These are phyloP conservation scores for Plantago coronopus DNA, from an alignment of 305 asterid genomes.

Conservation along the genomic window DNA sequence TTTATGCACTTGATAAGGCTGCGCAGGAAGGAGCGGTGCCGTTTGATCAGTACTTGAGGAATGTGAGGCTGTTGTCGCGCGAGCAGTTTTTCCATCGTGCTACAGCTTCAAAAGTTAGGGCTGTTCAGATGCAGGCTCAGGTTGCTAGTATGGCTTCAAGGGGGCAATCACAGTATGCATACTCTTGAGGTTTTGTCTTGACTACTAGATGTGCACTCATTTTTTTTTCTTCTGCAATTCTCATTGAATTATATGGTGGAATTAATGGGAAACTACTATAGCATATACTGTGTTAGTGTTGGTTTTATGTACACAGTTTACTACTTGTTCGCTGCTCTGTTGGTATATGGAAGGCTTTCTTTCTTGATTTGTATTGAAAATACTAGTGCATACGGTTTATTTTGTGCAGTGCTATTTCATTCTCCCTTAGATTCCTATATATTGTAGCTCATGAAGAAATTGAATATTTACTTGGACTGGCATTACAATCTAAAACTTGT, in stretches of 20 bases:
- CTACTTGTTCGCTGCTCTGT: slow-evolving; percentile 13
- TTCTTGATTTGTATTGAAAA: slow-evolving; percentile 19
- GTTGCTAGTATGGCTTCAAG: slow-evolving; percentile 86
- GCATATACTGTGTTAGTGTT: slow-evolving; percentile 14
- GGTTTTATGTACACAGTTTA: slow-evolving; percentile 20
- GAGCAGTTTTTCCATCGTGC: slow-evolving; percentile 91
- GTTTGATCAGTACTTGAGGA: slow-evolving; percentile 82
- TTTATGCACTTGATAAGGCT: slow-evolving; percentile 87
- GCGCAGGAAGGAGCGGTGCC: slow-evolving; percentile 83
- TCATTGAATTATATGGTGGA: slow-evolving; percentile 25
- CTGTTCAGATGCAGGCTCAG: slow-evolving; percentile 91
- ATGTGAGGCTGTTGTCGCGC: slow-evolving; percentile 69
- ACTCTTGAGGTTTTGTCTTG: slow-evolving; percentile 30
- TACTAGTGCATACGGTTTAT: slow-evolving; percentile 16
- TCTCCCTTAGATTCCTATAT: not conserved
- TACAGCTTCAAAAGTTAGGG: slow-evolving; percentile 71
- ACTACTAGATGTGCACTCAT: slow-evolving; percentile 8
- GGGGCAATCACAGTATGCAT: slow-evolving; percentile 47
- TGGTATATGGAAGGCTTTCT: slow-evolving; percentile 7
- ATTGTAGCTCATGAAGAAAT: slow-evolving; percentile 12
- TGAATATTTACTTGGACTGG: not conserved
- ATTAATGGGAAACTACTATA: slow-evolving; percentile 7
- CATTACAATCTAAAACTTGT: not conserved
- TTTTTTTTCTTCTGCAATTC: not conserved
- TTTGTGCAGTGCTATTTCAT: slow-evolving; percentile 21